phyloP scores from a whole-genome alignment of 208 protist species.

The Acanthamoeba castellanii region DNA sequence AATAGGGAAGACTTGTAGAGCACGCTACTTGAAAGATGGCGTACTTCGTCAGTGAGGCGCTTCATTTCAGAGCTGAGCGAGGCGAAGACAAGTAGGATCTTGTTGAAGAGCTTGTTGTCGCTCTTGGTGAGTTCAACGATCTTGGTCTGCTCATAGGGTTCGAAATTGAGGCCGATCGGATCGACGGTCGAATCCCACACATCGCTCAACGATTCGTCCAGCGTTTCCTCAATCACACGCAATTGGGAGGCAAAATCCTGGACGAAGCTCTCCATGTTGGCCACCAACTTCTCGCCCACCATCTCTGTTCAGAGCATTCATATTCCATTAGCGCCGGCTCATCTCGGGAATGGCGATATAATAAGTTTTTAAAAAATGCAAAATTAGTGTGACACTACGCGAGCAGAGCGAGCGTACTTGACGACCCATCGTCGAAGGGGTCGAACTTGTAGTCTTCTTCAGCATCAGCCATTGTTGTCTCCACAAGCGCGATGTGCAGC shows the following conservation, averaged over 20 bases:
- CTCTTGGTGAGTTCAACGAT: slow-evolving; percentile 85
- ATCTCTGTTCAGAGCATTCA: slow-evolving; percentile 55
- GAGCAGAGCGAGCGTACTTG: slow-evolving; percentile 70
- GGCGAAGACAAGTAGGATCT: slow-evolving; percentile 85
- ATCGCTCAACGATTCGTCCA: slow-evolving; percentile 83
- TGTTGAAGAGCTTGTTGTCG: slow-evolving; percentile 87
- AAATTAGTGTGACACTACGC: not conserved
- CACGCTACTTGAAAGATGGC: not conserved
- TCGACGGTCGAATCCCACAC: slow-evolving; percentile 83
- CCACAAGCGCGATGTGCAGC: not conserved
- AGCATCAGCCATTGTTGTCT: not conserved
- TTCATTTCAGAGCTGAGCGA: slow-evolving; percentile 79
- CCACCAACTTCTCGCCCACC: slow-evolving; percentile 81
- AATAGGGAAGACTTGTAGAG: not conserved
- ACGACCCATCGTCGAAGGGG: slow-evolving; percentile 83
- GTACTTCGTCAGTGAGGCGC: slow-evolving; percentile 77
- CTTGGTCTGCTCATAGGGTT: slow-evolving; percentile 83
- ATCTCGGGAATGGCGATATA: not conserved
- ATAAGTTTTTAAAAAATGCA: no score
- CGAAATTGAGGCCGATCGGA: slow-evolving; percentile 80
- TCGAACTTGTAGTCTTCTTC: slow-evolving; percentile 81
- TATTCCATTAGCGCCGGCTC: not conserved
- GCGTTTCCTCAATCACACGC: slow-evolving; percentile 79
- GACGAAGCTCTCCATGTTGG: slow-evolving; percentile 84
- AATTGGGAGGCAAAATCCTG: slow-evolving; percentile 79